Percentiles rank a stretch among this genome's conserved stretches.
Evolutionary conservation across 2,329 filamentous ascomycete species (phyloP).

Genomic region (Aureobasidium pullulans): DNA sequence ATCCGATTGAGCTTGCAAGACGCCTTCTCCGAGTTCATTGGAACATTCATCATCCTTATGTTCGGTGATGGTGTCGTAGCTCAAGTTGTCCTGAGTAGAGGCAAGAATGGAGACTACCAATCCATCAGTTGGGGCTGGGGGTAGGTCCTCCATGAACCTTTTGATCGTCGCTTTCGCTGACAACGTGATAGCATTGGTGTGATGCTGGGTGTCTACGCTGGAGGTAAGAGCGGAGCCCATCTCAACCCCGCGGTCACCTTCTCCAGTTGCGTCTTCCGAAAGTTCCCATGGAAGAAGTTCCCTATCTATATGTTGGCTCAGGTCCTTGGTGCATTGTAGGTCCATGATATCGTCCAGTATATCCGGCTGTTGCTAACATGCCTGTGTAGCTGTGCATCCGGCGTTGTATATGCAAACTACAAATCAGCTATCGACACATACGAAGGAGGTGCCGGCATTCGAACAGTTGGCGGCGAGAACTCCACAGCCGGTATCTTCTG

Average conservation of each 20-base stretch:
- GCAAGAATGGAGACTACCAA: constrained; percentile 44
- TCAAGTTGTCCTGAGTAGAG: constrained; percentile 54
- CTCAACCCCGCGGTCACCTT: constrained; percentile 56
- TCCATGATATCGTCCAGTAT: not conserved
- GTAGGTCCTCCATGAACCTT: no score
- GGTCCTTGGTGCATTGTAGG: constrained; percentile 54
- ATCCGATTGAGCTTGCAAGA: constrained; percentile 48
- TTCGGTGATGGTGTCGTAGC: constrained; percentile 67
- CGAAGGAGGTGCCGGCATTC: constrained; percentile 47
- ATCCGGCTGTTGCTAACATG: not conserved
- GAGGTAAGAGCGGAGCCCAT: constrained; percentile 28
- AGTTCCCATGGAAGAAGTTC: constrained; percentile 57
- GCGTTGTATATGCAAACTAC: constrained; percentile 39
- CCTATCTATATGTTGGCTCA: constrained; percentile 61
- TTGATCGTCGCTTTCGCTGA: no score
- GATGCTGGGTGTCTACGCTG: constrained; percentile 52
- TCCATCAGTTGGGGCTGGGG: constrained; percentile 42
- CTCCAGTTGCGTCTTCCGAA: constrained; percentile 60
- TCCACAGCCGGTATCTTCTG: constrained; percentile 57
- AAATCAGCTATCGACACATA: constrained; percentile 27
- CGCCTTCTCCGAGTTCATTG: constrained; percentile 60
- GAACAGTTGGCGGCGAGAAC: constrained; percentile 42
- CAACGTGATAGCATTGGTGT: constrained; percentile 41
- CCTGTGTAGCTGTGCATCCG: constrained; percentile 34
- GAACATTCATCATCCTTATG: constrained; percentile 59